These are phyloP conservation scores for Turnera subulata DNA, from an alignment of 345 rosid genomes.

Conservation along the genomic window DNA sequence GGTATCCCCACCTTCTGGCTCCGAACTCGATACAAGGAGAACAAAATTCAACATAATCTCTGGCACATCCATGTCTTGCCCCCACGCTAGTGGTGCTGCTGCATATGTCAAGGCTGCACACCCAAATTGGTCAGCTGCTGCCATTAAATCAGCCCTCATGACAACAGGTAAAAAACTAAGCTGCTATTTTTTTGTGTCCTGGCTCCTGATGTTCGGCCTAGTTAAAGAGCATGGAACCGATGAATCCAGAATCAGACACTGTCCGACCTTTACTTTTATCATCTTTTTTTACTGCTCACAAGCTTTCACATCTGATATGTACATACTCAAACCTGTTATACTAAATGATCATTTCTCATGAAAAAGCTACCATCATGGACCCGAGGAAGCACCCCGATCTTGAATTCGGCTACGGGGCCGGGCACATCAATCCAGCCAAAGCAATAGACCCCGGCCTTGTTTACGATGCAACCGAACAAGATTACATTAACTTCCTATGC, in stretches of 20 bases:
- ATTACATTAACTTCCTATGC: conserved; percentile 45
- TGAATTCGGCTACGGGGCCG: conserved; percentile 17
- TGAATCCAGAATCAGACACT: too few species aligned
- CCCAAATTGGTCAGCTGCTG: conserved; percentile 28
- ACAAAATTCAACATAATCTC: conserved; percentile 25
- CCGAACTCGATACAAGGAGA: background rate
- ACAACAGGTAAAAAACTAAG: conserved; percentile 22
- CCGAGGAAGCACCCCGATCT: conserved; percentile 15
- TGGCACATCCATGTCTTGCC: conserved; percentile 33
- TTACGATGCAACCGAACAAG: conserved; percentile 14
- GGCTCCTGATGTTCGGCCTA: too few species aligned
- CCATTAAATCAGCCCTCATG: conserved; percentile 24
- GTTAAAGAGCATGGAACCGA: too few species aligned
- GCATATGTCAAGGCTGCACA: conserved; percentile 33
- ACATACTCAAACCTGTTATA: background rate
- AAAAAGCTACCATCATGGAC: conserved; percentile 8
- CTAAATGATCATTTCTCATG: background rate
- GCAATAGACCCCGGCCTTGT: conserved; percentile 20
- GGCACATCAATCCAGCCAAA: conserved; percentile 12
- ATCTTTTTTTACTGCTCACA: too few species aligned
- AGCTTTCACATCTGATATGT: too few species aligned
- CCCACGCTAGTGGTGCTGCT: conserved; percentile 29
- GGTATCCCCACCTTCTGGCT: conserved; percentile 13
- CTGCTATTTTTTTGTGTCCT: too few species aligned
- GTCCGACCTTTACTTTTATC: too few species aligned